Evolutionary conservation across 192 early-diverging fungal species (phyloP), one percentile per base, ranked within the genome.

Genomic region (Coemansia sp.): DNA sequence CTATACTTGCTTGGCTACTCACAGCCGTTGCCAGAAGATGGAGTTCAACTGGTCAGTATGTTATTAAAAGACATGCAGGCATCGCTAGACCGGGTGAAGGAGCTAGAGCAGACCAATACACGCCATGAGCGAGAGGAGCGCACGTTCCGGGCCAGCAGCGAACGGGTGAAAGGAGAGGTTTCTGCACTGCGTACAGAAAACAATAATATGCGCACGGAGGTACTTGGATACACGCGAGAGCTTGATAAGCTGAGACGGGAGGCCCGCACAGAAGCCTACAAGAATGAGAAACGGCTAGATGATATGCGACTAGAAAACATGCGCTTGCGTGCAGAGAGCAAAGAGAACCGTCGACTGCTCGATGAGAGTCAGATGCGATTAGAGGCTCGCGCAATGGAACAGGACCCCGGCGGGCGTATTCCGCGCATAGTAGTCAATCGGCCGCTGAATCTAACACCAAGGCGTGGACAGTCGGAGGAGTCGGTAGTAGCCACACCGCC

Each of bases 1-100:
- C 70, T 81, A 32, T 76, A 76, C 38, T 38, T 74, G 32, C 69
- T 81, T 14, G 73, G 78, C 21, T 81, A 81, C 60, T 69, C 78
- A 21, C 69, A 71, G 16, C 47, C 62, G 14, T 51, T 81, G 54
- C 78, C 78, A 0, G 32, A 64, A 0, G 69, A 76, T 5, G 73
- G 62, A 1, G 67, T 52, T 6, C 49, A 10, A 27, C 63, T 81
- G 3, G 78, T 72, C 1, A 52, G 67, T 28, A 64, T 59, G 48
- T 60, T 81, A 12, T 60, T 81, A 4, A 62, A 57, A 49, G 78
- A 81, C 69, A 56, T 81, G 65, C 78, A 81, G 58, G 62, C 70
- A 0, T 44, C 78, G n/a, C 60, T 81, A 14, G 68, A 67, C 73
- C 62, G 67, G 1, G 69, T 81, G 7, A 81, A 81, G 38, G 73